A percentile compares a stretch with the other conserved stretches of the same genome.
phyloP scores from a whole-genome alignment of 2,329 filamentous ascomycete species.

The Scytalidium sp. region DNA sequence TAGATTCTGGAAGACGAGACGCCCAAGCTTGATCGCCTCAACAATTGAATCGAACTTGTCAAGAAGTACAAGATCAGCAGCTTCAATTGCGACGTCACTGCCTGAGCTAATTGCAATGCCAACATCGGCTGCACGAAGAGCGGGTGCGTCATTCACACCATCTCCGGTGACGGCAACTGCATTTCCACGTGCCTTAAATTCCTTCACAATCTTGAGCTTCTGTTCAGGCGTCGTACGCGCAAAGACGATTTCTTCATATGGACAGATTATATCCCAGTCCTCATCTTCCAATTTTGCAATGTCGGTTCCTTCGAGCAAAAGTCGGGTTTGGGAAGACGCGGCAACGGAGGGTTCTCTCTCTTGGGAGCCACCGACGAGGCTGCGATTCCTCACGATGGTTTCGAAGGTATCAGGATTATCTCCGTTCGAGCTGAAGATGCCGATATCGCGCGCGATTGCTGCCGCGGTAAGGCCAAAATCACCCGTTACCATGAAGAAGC shows the following conservation, averaged over 20 bases:
- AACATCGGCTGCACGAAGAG: slow-evolving; percentile 69
- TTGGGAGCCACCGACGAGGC: slow-evolving; percentile 1
- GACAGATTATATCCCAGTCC: slow-evolving; percentile 44
- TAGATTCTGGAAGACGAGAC: slow-evolving; percentile 69
- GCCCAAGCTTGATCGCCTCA: slow-evolving; percentile 68
- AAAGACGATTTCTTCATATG: slow-evolving; percentile 48
- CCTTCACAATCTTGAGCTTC: slow-evolving; percentile 38
- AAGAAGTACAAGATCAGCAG: slow-evolving; percentile 82
- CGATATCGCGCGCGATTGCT: slow-evolving; percentile 61
- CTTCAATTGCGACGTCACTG: slow-evolving; percentile 74
- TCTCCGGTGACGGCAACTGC: slow-evolving; percentile 65
- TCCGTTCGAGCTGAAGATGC: slow-evolving; percentile 19
- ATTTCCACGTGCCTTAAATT: slow-evolving; percentile 33
- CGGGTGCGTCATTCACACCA: slow-evolving; percentile 72
- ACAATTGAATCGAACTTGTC: slow-evolving; percentile 84
- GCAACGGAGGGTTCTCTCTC: background rate
- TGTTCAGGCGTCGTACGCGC: slow-evolving; percentile 40
- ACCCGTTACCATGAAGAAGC: slow-evolving; percentile 68
- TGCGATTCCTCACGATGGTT: slow-evolving; percentile 11
- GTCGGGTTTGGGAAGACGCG: slow-evolving; percentile 5
- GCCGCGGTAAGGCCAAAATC: slow-evolving; percentile 67
- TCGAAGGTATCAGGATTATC: slow-evolving; percentile 39
- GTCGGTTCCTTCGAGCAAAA: slow-evolving; percentile 15
- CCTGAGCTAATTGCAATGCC: slow-evolving; percentile 75
- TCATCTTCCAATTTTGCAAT: slow-evolving; percentile 24